Percentiles rank a stretch among this genome's conserved stretches.
Evolutionary conservation across 2,329 filamentous ascomycete species (phyloP).

Genomic region (Falciphora oryzae): DNA sequence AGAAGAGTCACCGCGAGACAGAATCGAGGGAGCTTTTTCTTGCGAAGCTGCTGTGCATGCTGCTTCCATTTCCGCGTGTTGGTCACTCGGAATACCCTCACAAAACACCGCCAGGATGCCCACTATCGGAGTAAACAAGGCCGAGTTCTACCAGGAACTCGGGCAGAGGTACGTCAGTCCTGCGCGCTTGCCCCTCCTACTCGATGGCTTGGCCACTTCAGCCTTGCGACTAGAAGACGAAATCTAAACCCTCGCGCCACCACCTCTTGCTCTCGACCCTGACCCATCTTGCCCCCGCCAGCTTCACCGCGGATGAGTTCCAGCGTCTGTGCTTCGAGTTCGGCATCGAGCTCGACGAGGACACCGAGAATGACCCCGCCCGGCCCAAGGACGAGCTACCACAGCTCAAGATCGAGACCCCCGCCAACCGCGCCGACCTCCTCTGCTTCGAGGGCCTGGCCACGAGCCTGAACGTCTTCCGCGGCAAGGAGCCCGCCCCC

Average conservation of each 20-base stretch:
- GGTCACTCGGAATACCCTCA: neutral
- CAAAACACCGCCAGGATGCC: slow-evolving; percentile 9
- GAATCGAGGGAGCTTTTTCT: neutral
- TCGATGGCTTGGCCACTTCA: neutral
- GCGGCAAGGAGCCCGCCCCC: slow-evolving; percentile 67
- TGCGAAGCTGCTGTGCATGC: neutral
- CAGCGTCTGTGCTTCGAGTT: slow-evolving; percentile 98
- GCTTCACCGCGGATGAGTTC: slow-evolving; percentile 89
- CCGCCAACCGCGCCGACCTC: slow-evolving; percentile 84
- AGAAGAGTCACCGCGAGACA: neutral
- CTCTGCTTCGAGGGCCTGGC: slow-evolving; percentile 96
- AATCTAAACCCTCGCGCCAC: neutral
- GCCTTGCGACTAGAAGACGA: neutral
- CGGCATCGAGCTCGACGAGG: slow-evolving; percentile 95
- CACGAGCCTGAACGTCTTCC: slow-evolving; percentile 93
- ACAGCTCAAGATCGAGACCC: slow-evolving; percentile 96
- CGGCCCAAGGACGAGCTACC: slow-evolving; percentile 78
- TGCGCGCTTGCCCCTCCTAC: neutral
- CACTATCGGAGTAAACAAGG: slow-evolving; percentile 10
- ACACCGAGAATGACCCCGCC: slow-evolving; percentile 67
- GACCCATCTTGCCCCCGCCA: slow-evolving; percentile 25
- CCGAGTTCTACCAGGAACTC: slow-evolving; percentile 10
- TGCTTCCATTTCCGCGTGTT: neutral
- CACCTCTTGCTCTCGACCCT: neutral
- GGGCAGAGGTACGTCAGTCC: slow-evolving; percentile 8